Evolutionary conservation across 1,284 basidiomycete genomes (phyloP).

Genomic region (Melampsora abietis-canadensis): DNA sequence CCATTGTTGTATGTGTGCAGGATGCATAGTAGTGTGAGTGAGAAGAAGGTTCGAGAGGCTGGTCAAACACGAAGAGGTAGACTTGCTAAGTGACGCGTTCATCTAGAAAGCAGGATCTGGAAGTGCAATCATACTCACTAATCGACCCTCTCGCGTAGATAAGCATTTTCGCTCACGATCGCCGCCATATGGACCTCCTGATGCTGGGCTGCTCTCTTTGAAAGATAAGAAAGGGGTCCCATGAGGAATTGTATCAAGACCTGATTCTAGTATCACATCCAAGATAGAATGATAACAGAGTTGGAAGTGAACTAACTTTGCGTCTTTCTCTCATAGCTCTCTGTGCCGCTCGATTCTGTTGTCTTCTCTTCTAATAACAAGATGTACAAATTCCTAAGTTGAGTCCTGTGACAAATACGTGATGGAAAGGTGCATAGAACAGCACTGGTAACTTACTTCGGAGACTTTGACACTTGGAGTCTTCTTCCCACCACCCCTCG

Average conservation of each 20-base stretch:
- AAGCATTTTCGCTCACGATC: conserved; percentile 17
- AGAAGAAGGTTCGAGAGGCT: conserved; percentile 28
- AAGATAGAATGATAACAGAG: no score
- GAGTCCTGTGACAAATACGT: no score
- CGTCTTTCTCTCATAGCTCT: conserved; percentile 32
- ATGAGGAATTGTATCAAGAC: no score
- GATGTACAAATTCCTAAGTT: no score
- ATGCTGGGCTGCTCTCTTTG: conserved; percentile 30
- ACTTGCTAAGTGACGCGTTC: not conserved
- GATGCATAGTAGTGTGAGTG: conserved; percentile 1
- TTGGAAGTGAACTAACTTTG: conserved; percentile 14
- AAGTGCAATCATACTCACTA: conserved; percentile 11
- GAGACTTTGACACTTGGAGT: no score
- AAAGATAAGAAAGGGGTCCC: no score
- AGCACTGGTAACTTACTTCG: no score
- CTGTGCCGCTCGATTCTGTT: conserved; percentile 33
- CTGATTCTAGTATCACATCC: no score
- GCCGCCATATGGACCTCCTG: conserved; percentile 30
- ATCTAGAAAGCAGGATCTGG: not conserved
- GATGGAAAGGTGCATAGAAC: no score
- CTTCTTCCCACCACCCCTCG: no score
- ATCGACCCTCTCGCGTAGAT: conserved; percentile 23
- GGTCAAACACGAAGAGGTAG: not conserved
- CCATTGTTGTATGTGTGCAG: no score
- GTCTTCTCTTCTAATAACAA: conserved; percentile 16